Percentiles rank a stretch among this genome's conserved stretches.
These are phyloP conservation scores for Peronospora destructor DNA, from an alignment of 352 stramenopile genomes.

Conservation along the genomic window DNA sequence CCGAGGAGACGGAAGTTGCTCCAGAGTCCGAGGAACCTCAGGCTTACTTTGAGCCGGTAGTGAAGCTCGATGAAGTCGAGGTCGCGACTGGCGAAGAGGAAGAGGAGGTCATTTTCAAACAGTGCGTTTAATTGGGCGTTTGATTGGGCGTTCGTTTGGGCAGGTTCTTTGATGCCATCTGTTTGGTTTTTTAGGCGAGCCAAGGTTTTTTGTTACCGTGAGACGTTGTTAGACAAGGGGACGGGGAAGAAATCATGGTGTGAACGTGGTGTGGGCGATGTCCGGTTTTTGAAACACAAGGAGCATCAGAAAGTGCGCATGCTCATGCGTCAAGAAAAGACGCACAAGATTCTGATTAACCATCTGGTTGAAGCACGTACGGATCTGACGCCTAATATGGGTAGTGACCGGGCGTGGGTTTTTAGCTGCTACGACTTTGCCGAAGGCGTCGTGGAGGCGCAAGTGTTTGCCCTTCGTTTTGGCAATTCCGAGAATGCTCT, in stretches of 20 bases:
- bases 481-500: constrained; percentile 92
- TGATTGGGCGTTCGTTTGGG: constrained; percentile 3
- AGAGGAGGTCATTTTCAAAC: constrained; percentile 91
- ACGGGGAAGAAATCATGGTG: constrained; percentile 97
- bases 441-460: constrained; percentile 88
- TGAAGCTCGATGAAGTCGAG: constrained; percentile 91
- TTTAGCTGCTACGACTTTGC: constrained; percentile 98
- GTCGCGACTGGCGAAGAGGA: constrained; percentile 97
- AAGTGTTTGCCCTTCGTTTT: constrained; percentile 91
- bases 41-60: constrained; percentile 85
- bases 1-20: constrained; percentile 39
- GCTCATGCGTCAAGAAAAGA: constrained; percentile 98
- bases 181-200: constrained; percentile 47
- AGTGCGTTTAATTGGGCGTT: constrained; percentile 35
- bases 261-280: constrained; percentile 94
- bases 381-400: constrained; percentile 93
- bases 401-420: constrained; percentile 94
- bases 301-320: constrained; percentile 90
- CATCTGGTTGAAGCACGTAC: constrained; percentile 95
- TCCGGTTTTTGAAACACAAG: constrained; percentile 96
- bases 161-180: background rate
- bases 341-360: constrained; percentile 98
- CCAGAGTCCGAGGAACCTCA: constrained; percentile 76
- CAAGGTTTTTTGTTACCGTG: constrained; percentile 96
- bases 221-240: constrained; percentile 96